Evolutionary conservation across 1,284 basidiomycete genomes (phyloP).

Genomic region (Heliocybe sulcata): DNA sequence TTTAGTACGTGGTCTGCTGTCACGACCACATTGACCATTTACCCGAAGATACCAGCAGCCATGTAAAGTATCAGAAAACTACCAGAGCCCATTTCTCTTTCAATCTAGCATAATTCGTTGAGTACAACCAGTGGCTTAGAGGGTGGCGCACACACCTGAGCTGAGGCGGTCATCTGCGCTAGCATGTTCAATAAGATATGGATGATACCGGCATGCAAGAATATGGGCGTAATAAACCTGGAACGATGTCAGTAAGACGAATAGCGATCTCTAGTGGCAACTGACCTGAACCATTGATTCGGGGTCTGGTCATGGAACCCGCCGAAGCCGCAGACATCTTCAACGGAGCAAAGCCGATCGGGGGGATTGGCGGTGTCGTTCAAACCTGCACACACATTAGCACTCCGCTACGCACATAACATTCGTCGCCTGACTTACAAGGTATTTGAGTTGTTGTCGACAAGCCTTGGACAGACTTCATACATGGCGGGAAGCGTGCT

Average conservation of each 20-base stretch:
- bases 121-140: constrained; percentile 3
- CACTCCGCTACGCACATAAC: constrained; percentile 1
- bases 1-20: constrained; percentile 3
- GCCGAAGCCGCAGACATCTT: constrained; percentile 84
- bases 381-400: constrained; percentile 37
- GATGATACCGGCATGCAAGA: constrained; percentile 88
- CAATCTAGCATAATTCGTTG: constrained; percentile 43
- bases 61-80: constrained; percentile 83
- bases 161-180: constrained; percentile 75
- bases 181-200: constrained; percentile 88
- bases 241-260: constrained; percentile 11
- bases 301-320: constrained; percentile 67
- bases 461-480: constrained; percentile 67
- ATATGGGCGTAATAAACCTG: constrained; percentile 82
- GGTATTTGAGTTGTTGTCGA: constrained; percentile 53
- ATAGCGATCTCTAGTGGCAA: not conserved
- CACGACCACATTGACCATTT: constrained; percentile 12
- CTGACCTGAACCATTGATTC: constrained; percentile 81
- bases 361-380: constrained; percentile 75
- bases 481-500: constrained; percentile 88
- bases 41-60: constrained; percentile 88
- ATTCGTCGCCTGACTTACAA: constrained; percentile 38
- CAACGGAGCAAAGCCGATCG: constrained; percentile 65
- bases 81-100: constrained; percentile 80
- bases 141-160: constrained; percentile 44